Evolutionary conservation across 305 asterid genomes (phyloP).

Genomic region (Fraxinus dipetala): DNA sequence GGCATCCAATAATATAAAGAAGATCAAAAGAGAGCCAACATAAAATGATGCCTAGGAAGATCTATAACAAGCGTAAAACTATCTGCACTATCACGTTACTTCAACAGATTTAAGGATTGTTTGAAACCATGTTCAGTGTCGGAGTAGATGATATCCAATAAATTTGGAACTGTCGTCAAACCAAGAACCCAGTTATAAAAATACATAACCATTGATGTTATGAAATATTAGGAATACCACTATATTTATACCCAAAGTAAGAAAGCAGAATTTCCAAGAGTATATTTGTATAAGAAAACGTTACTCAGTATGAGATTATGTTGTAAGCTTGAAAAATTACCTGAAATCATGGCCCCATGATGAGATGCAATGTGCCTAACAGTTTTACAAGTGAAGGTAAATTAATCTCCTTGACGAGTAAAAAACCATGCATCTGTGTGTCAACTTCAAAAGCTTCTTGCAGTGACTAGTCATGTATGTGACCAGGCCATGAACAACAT

Average conservation of each 20-base stretch:
- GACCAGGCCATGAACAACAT: slow-evolving; percentile 17
- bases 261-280: slow-evolving; percentile 18
- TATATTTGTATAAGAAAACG: slow-evolving; percentile 5
- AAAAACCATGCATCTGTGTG: slow-evolving; percentile 1
- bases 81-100: not conserved
- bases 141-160: not conserved
- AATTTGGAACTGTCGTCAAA: not conserved
- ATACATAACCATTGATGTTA: not conserved
- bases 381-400: slow-evolving; percentile 27
- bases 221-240: not conserved
- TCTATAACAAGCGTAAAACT: not conserved
- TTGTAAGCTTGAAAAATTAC: slow-evolving; percentile 40
- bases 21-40: not conserved
- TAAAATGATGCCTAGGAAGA: not conserved
- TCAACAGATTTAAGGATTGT: not conserved
- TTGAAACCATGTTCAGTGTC: not conserved
- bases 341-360: slow-evolving; percentile 99
- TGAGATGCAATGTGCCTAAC: slow-evolving; percentile 95
- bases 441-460: slow-evolving; percentile 25
- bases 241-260: not conserved
- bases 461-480: slow-evolving; percentile 17
- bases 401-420: slow-evolving; percentile 16
- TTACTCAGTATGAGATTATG: not conserved
- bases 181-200: not conserved
- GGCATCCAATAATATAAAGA: not conserved